Evolutionary conservation across 148 eudicot genomes (phyloP).

Genomic region (Chenopodium suecicum): DNA sequence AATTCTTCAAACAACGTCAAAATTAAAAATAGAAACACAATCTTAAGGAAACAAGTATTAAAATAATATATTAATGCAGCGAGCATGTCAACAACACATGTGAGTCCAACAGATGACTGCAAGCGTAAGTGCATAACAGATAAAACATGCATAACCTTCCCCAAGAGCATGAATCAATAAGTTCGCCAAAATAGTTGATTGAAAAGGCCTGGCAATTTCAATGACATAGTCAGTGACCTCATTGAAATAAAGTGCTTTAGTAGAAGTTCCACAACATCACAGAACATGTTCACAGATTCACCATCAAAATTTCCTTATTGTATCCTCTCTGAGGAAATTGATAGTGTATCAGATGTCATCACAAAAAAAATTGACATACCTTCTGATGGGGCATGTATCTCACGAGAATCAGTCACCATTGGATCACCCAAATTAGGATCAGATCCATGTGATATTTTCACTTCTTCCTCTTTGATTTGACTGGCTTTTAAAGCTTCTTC

Average conservation of each 20-base stretch:
- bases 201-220: neutral
- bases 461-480: conserved; percentile 76
- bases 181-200: neutral
- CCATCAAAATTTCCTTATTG: neutral
- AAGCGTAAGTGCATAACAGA: neutral
- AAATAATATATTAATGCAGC: neutral
- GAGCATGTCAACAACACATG: neutral
- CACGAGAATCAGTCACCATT: conserved; percentile 70
- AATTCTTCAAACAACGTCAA: neutral
- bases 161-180: neutral
- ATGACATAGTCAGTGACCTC: neutral
- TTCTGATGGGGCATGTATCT: conserved; percentile 45
- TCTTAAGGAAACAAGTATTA: neutral
- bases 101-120: neutral
- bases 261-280: neutral
- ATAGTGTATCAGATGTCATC: neutral
- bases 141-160: neutral
- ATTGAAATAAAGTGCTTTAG: neutral
- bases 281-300: neutral
- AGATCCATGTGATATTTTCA: conserved; percentile 49
- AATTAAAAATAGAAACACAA: neutral
- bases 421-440: conserved; percentile 60
- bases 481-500: conserved; percentile 93
- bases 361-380: conserved; percentile 43
- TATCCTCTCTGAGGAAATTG: neutral